Evolutionary conservation across 2,329 filamentous ascomycete species (phyloP).

Genomic region (Lasiodiplodia citricola): DNA sequence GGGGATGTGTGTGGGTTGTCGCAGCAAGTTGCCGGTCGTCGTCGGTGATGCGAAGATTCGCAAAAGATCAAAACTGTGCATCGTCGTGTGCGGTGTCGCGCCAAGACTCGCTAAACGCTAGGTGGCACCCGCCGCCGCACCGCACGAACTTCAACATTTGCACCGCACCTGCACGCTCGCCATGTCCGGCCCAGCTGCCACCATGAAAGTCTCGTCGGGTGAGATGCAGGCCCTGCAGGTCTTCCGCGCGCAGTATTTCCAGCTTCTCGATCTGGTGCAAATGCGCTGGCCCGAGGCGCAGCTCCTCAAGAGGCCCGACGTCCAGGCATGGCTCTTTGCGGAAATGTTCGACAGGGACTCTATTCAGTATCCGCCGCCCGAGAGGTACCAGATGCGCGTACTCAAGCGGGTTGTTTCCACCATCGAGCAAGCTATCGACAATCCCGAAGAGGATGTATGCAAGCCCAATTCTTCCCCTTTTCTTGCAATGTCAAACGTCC

Average conservation of each 20-base stretch:
- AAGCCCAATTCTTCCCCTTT: slow-evolving; percentile 32
- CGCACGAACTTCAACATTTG: background rate
- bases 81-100: slow-evolving; percentile 21
- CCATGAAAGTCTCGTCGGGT: slow-evolving; percentile 5
- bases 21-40: slow-evolving; percentile 27
- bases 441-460: slow-evolving; percentile 89
- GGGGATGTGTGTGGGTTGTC: slow-evolving; percentile 25
- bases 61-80: slow-evolving; percentile 19
- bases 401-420: slow-evolving; percentile 73
- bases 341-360: slow-evolving; percentile 68
- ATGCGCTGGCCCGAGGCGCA: slow-evolving; percentile 68
- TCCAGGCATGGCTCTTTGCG: slow-evolving; percentile 71
- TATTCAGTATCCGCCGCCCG: slow-evolving; percentile 65
- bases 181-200: background rate
- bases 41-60: slow-evolving; percentile 24
- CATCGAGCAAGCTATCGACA: slow-evolving; percentile 75
- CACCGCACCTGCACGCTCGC: slow-evolving; percentile 1
- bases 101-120: slow-evolving; percentile 26
- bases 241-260: slow-evolving; percentile 78
- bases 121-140: slow-evolving; percentile 15
- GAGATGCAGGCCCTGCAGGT: slow-evolving; percentile 40
- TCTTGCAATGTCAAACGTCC: background rate
- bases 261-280: slow-evolving; percentile 67
- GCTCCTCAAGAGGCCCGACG: slow-evolving; percentile 62
- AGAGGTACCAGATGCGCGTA: slow-evolving; percentile 71